Conservation (phyloP, 2,329 filamentous ascomycete species). For the Aspergillus jensenii region DNA sequence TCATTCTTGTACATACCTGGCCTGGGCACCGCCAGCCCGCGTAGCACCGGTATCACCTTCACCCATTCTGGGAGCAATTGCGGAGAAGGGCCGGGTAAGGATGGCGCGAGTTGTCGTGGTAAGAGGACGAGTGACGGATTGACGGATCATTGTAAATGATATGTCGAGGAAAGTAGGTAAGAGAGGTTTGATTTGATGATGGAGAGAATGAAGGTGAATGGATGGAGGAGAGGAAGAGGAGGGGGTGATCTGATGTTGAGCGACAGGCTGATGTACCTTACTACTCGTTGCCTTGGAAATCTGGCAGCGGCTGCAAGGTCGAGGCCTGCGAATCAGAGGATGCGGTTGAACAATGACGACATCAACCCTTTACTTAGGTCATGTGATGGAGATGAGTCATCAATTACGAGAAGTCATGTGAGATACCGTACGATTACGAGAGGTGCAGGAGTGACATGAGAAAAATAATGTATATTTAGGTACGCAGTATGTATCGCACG, state of each 20-base stretch:
- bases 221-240: constrained; percentile 3
- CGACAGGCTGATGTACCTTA: constrained; percentile 2
- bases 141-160: constrained; percentile 62
- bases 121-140: constrained; percentile 58
- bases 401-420: not conserved
- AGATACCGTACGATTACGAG: not conserved
- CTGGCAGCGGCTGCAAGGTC: not conserved
- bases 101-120: constrained; percentile 54
- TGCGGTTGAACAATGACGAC: not conserved
- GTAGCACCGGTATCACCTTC: constrained; percentile 67
- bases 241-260: constrained; percentile 2
- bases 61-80: constrained; percentile 61
- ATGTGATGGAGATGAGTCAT: not conserved
- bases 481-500: not conserved
- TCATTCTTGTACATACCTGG: constrained; percentile 34
- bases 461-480: not conserved
- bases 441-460: not conserved
- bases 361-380: not conserved
- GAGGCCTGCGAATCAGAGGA: not conserved
- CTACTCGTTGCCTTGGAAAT: constrained; percentile 7
- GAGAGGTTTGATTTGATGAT: not conserved
- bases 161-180: constrained; percentile 24
- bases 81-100: constrained; percentile 61
- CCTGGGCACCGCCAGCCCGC: constrained; percentile 34
- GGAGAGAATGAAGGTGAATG: constrained; percentile 3